Evolutionary conservation across 2,329 filamentous ascomycete genomes (phyloP).

Genomic region (Penicillium psychrosexuale): DNA sequence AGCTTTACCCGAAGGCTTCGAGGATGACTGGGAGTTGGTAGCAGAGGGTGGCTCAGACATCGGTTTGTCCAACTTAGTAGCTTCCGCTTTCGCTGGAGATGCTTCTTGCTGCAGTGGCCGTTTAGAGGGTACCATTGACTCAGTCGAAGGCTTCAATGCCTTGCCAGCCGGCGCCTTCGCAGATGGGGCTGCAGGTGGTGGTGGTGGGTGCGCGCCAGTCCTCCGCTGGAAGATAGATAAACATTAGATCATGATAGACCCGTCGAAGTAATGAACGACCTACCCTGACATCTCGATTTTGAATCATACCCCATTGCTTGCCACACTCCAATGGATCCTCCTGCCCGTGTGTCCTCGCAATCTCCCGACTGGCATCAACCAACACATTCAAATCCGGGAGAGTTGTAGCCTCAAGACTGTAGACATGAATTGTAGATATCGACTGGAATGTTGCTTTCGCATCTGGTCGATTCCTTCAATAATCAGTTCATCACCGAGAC

Average conservation of each 20-base stretch:
- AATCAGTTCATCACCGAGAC: not conserved
- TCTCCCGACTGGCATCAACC: constrained; percentile 65
- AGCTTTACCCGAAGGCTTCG: constrained; percentile 38
- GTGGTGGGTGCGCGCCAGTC: constrained; percentile 44
- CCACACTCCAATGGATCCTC: constrained; percentile 60
- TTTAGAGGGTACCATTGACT: constrained; percentile 39
- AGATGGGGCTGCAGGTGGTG: constrained; percentile 25
- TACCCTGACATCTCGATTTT: constrained; percentile 66
- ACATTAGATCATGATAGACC: not conserved
- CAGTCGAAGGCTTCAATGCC: constrained; percentile 19
- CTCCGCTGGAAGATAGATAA: constrained; percentile 41
- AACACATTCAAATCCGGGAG: constrained; percentile 71
- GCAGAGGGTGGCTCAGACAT: constrained; percentile 19
- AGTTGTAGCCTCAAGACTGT: constrained; percentile 72
- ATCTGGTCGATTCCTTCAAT: constrained; percentile 45
- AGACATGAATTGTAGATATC: constrained; percentile 79
- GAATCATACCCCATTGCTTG: constrained; percentile 69
- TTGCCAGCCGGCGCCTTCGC: constrained; percentile 29
- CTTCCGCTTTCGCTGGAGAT: constrained; percentile 22
- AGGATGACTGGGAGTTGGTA: constrained; percentile 31
- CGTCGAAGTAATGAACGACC: not conserved
- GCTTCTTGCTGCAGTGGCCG: constrained; percentile 34
- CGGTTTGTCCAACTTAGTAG: constrained; percentile 20
- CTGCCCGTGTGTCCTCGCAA: constrained; percentile 53
- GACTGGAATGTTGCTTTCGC: constrained; percentile 65